Evolutionary conservation across 1,284 basidiomycete species (phyloP).

Genomic region (Trametes polyzona): DNA sequence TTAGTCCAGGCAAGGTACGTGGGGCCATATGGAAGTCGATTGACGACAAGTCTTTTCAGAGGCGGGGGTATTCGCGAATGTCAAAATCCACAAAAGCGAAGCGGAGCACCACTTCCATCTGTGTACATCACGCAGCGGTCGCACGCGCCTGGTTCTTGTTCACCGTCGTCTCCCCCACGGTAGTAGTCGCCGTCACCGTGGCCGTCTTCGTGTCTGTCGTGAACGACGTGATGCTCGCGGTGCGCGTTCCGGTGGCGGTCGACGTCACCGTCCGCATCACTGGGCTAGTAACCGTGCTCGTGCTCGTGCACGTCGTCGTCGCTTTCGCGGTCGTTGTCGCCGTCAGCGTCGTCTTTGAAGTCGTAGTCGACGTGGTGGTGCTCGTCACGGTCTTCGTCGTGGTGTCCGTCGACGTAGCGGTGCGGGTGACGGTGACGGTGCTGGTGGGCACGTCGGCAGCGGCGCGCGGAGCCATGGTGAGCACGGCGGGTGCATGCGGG

Average conservation of each 20-base stretch:
- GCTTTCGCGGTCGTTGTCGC: background rate
- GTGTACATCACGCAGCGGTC: no score
- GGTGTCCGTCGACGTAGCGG: background rate
- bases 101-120: no score
- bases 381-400: background rate
- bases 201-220: background rate
- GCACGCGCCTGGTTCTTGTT: background rate
- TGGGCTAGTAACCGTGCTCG: conserved; percentile 4
- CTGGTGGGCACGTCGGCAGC: conserved; percentile 41
- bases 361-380: background rate
- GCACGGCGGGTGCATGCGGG: background rate
- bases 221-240: background rate
- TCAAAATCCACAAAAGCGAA: no score
- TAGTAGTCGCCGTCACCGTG: background rate
- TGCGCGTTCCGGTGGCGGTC: background rate
- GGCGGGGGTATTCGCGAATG: no score
- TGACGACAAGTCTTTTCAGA: no score
- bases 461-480: conserved; percentile 1
- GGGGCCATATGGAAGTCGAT: no score
- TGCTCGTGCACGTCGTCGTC: background rate
- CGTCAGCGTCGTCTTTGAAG: background rate
- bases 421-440: background rate
- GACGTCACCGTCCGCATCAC: background rate
- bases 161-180: background rate
- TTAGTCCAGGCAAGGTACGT: no score